These are phyloP conservation scores for Lichtheimia hyalospora DNA, from an alignment of 371 early-diverging fungal genomes.

Conservation along the genomic window DNA sequence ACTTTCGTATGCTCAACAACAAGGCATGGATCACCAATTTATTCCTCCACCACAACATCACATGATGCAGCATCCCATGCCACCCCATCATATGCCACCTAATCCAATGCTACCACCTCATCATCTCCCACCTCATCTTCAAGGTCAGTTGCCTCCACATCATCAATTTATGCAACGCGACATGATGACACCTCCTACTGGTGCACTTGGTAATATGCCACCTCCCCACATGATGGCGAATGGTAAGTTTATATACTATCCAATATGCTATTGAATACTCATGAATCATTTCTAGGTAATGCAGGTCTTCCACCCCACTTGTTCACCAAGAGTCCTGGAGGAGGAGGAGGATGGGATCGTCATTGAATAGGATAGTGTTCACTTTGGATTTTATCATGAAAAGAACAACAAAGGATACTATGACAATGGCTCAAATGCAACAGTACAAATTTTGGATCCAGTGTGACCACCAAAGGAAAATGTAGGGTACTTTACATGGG, in stretches of 20 bases:
- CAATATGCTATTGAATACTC: not conserved
- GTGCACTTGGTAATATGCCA: conserved; percentile 12
- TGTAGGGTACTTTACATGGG: conserved; percentile 75
- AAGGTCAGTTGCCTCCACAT: conserved; percentile 18
- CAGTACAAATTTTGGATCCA: conserved; percentile 85
- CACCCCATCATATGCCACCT: conserved; percentile 23
- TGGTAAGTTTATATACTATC: too few species aligned
- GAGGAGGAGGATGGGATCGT: conserved; percentile 25
- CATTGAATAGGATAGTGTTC: conserved; percentile 16
- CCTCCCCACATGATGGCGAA: conserved; percentile 39
- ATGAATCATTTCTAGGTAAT: not conserved
- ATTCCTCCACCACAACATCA: conserved; percentile 18
- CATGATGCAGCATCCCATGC: conserved; percentile 37
- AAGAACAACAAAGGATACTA: conserved; percentile 1
- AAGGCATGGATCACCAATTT: conserved; percentile 17
- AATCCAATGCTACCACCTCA: conserved; percentile 29
- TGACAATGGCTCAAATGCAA: conserved; percentile 62
- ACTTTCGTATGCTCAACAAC: conserved; percentile 14
- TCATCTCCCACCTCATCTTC: conserved; percentile 29
- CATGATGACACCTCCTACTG: conserved; percentile 27
- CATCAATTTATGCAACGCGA: conserved; percentile 29
- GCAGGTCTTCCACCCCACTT: conserved; percentile 30
- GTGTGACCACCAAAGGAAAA: conserved; percentile 87
- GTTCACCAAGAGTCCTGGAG: conserved; percentile 32
- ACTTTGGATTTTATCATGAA: not conserved